These are phyloP conservation scores for Boletus eberwhitei DNA, from an alignment of 768 basidiomycete genomes.

Conservation along the genomic window DNA sequence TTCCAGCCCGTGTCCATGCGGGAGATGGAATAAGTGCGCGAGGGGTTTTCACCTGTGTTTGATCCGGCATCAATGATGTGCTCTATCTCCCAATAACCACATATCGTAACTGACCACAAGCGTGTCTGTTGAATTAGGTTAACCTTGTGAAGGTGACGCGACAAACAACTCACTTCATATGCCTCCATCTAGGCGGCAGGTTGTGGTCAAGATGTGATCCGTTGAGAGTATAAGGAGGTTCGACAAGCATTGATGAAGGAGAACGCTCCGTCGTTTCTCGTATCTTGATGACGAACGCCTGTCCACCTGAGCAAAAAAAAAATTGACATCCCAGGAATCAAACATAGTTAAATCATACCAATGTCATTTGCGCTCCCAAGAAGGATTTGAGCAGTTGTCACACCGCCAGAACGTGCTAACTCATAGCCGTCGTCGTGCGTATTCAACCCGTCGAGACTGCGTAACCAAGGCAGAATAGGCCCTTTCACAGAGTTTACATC, in stretches of 20 bases:
- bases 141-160: not conserved
- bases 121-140: conserved; percentile 28
- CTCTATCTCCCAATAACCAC: not conserved
- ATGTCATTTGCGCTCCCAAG: conserved; percentile 42
- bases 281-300: conserved; percentile 51
- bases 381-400: conserved; percentile 45
- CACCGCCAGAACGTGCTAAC: conserved; percentile 42
- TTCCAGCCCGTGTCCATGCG: conserved; percentile 82
- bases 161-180: conserved; percentile 24
- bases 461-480: conserved; percentile 64
- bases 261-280: conserved; percentile 46
- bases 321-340: not conserved
- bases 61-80: not conserved
- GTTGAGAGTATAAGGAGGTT: conserved; percentile 45
- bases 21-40: conserved; percentile 41
- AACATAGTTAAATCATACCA: conserved; percentile 1
- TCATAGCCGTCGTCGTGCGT: conserved; percentile 42
- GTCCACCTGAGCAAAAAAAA: conserved; percentile 36
- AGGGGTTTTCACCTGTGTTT: conserved; percentile 32
- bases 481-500: conserved; percentile 58
- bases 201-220: conserved; percentile 16
- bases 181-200: conserved; percentile 26
- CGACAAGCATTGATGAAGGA: conserved; percentile 45
- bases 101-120: conserved; percentile 36
- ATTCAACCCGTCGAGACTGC: conserved; percentile 45